These are phyloP conservation scores for Globisporangium paddicum DNA, from an alignment of 352 stramenopile species.

Conservation along the genomic window DNA sequence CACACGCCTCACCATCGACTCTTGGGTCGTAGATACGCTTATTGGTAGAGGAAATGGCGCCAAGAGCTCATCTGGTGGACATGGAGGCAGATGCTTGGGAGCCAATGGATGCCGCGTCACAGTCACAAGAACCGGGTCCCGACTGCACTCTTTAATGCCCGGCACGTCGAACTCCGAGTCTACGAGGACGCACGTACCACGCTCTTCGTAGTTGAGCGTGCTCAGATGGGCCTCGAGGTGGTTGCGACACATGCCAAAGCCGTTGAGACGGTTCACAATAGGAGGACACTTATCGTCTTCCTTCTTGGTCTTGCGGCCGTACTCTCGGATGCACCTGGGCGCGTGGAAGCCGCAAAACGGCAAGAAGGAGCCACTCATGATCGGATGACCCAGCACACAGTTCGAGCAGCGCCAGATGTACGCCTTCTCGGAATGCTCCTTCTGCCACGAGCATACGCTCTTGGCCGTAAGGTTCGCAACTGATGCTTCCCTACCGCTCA, in stretches of 20 bases:
- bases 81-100: slow-evolving; percentile 35
- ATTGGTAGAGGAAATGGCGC: not conserved
- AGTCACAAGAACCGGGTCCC: slow-evolving; percentile 17
- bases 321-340: slow-evolving; percentile 55
- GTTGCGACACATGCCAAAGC: slow-evolving; percentile 67
- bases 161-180: slow-evolving; percentile 65
- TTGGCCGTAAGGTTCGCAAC: slow-evolving; percentile 12
- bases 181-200: slow-evolving; percentile 31
- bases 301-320: slow-evolving; percentile 31
- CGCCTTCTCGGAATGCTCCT: slow-evolving; percentile 43
- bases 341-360: slow-evolving; percentile 65
- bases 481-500: slow-evolving; percentile 3
- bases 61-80: not conserved
- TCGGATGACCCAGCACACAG: slow-evolving; percentile 54
- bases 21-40: not conserved
- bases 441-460: slow-evolving; percentile 50
- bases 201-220: slow-evolving; percentile 42
- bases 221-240: slow-evolving; percentile 62
- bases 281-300: slow-evolving; percentile 24
- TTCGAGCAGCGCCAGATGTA: slow-evolving; percentile 63
- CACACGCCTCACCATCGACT: not conserved
- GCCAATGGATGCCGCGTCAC: slow-evolving; percentile 40
- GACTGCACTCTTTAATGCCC: slow-evolving; percentile 51
- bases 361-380: slow-evolving; percentile 42
- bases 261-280: slow-evolving; percentile 53